Conservation (phyloP, 176 grass and related monocot genomes). For the Paspalum notatum region DNA sequence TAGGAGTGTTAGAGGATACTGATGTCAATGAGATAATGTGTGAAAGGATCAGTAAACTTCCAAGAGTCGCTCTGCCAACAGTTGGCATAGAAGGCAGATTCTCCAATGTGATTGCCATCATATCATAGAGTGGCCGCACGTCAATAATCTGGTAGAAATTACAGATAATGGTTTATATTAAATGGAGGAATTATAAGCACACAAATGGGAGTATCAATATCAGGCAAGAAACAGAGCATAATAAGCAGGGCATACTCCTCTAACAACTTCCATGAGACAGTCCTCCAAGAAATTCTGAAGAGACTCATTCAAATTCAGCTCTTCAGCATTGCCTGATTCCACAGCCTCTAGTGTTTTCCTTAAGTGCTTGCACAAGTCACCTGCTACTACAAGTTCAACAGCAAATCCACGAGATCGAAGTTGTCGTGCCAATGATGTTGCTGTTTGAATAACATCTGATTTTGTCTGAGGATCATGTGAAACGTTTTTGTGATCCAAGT, state of each 20-base stretch:
- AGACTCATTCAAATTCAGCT: slow-evolving; percentile 83
- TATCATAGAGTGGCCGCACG: slow-evolving; percentile 73
- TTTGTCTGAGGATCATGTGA: slow-evolving; percentile 64
- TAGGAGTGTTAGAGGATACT: slow-evolving; percentile 53
- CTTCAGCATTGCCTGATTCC: slow-evolving; percentile 64
- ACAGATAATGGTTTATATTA: slow-evolving; percentile 29
- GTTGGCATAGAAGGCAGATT: slow-evolving; percentile 65
- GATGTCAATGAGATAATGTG: slow-evolving; percentile 91
- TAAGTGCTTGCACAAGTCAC: slow-evolving; percentile 93
- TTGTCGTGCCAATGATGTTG: slow-evolving; percentile 67
- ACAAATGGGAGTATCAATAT: slow-evolving; percentile 3
- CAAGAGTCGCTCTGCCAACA: slow-evolving; percentile 80
- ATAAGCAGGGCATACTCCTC: slow-evolving; percentile 68
- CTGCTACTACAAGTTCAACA: slow-evolving; percentile 69
- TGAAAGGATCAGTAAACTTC: slow-evolving; percentile 92
- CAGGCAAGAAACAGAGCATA: slow-evolving; percentile 7
- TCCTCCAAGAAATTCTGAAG: slow-evolving; percentile 92
- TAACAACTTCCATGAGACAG: slow-evolving; percentile 93
- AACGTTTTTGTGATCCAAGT: slow-evolving; percentile 93
- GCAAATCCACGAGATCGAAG: slow-evolving; percentile 65
- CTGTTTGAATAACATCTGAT: slow-evolving; percentile 88
- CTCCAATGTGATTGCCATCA: slow-evolving; percentile 88
- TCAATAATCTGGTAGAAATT: slow-evolving; percentile 75
- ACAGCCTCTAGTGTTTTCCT: slow-evolving; percentile 93
- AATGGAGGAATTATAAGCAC: slow-evolving; percentile 21